Conservation (phyloP, 2,329 filamentous ascomycete genomes). For the Colletotrichum sp. region DNA sequence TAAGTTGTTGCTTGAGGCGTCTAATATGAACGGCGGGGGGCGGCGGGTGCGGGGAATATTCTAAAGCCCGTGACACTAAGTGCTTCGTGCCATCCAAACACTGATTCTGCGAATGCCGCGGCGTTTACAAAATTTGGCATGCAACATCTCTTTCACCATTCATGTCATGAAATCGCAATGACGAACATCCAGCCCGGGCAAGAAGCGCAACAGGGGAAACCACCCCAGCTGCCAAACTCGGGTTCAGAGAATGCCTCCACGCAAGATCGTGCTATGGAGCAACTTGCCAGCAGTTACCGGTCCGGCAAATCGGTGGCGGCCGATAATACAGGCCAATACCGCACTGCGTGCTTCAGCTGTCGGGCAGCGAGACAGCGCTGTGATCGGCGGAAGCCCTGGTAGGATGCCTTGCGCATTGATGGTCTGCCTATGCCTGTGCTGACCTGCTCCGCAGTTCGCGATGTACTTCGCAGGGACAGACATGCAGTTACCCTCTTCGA, state of each 20-base stretch:
- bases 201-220: not conserved
- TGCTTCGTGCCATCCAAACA: not conserved
- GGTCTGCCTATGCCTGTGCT: not conserved
- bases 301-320: not conserved
- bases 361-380: not conserved
- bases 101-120: not conserved
- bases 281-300: not conserved
- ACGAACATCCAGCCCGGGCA: not conserved
- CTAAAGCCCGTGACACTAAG: not conserved
- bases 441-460: not conserved
- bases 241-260: not conserved
- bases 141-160: not conserved
- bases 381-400: not conserved
- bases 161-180: not conserved
- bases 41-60: not conserved
- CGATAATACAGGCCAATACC: not conserved
- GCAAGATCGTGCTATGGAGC: not conserved
- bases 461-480: not conserved
- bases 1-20: not conserved
- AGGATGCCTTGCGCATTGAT: not conserved
- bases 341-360: not conserved
- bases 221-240: not conserved
- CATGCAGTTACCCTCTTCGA: not conserved
- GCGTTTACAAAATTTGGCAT: not conserved
- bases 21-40: not conserved